phyloP scores from a whole-genome alignment of 345 rosid species.

The Aethionema arabicum region DNA sequence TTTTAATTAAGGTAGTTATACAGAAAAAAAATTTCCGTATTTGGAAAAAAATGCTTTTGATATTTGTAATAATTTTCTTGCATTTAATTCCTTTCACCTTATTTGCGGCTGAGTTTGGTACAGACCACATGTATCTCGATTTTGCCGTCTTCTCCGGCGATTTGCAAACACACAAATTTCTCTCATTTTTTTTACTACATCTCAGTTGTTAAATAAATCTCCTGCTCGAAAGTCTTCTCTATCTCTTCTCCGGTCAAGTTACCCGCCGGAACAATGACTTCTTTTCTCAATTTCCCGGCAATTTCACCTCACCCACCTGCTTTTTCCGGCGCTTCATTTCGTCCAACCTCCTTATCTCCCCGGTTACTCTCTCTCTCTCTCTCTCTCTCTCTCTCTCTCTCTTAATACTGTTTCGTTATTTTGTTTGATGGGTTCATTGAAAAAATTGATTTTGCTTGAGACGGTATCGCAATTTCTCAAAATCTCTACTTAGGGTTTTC shows the following conservation, averaged over 20 bases:
- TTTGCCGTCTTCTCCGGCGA: slow-evolving; percentile 22
- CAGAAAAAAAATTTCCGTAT: no score
- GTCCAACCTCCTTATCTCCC: slow-evolving; percentile 33
- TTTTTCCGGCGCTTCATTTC: slow-evolving; percentile 36
- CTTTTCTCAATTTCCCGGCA: slow-evolving; percentile 32
- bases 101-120: slow-evolving; percentile 12
- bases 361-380: slow-evolving; percentile 38
- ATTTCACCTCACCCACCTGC: slow-evolving; percentile 29
- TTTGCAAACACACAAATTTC: slow-evolving; percentile 27
- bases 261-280: slow-evolving; percentile 26
- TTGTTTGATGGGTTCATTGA: background rate
- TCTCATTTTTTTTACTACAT: background rate
- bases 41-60: no score
- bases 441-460: background rate
- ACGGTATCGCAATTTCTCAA: no score
- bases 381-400: no score
- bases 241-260: background rate
- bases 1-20: no score
- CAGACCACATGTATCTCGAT: slow-evolving; percentile 25
- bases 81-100: slow-evolving; percentile 1
- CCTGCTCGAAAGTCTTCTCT: background rate
- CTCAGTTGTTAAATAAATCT: background rate
- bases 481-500: background rate
- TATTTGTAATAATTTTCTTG: no score
- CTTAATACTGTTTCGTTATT: background rate